Conservation (phyloP, 2,329 filamentous ascomycete species). For the Fusarium palustre region DNA sequence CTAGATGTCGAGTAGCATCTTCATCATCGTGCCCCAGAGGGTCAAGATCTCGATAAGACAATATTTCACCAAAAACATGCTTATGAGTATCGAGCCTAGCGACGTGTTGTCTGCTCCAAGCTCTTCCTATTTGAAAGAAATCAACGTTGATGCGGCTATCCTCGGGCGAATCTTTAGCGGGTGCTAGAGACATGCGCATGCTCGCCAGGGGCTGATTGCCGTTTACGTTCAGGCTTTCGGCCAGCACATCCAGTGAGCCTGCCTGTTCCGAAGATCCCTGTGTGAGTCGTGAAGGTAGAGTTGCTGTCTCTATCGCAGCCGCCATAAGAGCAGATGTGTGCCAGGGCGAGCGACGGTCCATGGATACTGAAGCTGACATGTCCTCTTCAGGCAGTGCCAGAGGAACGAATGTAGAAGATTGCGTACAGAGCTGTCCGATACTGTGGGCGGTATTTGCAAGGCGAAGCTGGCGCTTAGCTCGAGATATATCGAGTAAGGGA, state of each 20-base stretch:
- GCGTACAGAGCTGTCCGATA: slow-evolving; percentile 73
- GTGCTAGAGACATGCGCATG: slow-evolving; percentile 72
- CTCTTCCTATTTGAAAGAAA: slow-evolving; percentile 48
- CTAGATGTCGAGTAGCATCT: slow-evolving; percentile 2
- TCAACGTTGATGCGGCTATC: slow-evolving; percentile 49
- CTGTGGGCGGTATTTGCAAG: slow-evolving; percentile 81
- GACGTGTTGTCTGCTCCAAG: slow-evolving; percentile 27
- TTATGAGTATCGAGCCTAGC: slow-evolving; percentile 20
- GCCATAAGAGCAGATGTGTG: slow-evolving; percentile 81
- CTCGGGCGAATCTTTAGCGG: slow-evolving; percentile 47
- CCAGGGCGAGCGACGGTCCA: slow-evolving; percentile 79
- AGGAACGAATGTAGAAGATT: slow-evolving; percentile 83
- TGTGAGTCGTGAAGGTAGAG: slow-evolving; percentile 78
- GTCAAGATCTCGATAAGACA: slow-evolving; percentile 40
- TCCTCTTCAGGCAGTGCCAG: slow-evolving; percentile 70
- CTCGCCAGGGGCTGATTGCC: slow-evolving; percentile 85
- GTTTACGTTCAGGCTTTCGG: slow-evolving; percentile 75
- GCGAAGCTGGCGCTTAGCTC: slow-evolving; percentile 66
- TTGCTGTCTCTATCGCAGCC: slow-evolving; percentile 81
- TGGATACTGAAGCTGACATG: slow-evolving; percentile 66
- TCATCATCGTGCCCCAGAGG: slow-evolving; percentile 13
- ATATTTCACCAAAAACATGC: slow-evolving; percentile 49
- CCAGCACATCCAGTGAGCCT: slow-evolving; percentile 70
- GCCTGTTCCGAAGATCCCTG: slow-evolving; percentile 54
- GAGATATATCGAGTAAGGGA: slow-evolving; percentile 61